Evolutionary conservation across 768 basidiomycete genomes (phyloP).

Genomic region (Cystofilobasidium capitatum): DNA sequence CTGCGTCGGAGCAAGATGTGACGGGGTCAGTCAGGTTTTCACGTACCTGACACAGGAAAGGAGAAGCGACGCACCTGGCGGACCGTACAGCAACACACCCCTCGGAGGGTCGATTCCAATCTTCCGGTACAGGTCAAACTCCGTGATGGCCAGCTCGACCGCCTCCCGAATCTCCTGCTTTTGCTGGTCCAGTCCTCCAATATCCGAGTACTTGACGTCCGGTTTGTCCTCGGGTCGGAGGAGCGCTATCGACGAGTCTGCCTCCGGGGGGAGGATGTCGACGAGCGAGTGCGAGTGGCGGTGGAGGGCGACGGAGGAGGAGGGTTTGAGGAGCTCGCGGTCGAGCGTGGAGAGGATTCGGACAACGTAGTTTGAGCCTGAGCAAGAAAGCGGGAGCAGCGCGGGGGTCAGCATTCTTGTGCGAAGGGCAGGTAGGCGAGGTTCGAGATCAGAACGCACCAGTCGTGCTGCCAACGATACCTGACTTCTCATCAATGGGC

Average conservation of each 20-base stretch:
- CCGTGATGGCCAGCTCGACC: slow-evolving; percentile 70
- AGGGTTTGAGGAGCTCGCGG: slow-evolving; percentile 92
- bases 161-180: slow-evolving; percentile 99
- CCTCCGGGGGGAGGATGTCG: slow-evolving; percentile 95
- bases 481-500: slow-evolving; percentile 93
- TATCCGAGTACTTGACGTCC: slow-evolving; percentile 83
- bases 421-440: neutral
- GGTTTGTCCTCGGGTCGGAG: slow-evolving; percentile 89
- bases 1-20: slow-evolving; percentile 41
- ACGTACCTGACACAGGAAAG: neutral
- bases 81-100: slow-evolving; percentile 91
- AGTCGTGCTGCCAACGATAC: slow-evolving; percentile 94
- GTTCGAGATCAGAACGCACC: slow-evolving; percentile 36
- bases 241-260: slow-evolving; percentile 94
- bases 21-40: neutral
- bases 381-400: no score
- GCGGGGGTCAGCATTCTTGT: no score
- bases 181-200: slow-evolving; percentile 94
- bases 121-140: slow-evolving; percentile 94
- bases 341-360: slow-evolving; percentile 94
- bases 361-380: slow-evolving; percentile 92
- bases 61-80: slow-evolving; percentile 58
- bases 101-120: slow-evolving; percentile 98
- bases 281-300: slow-evolving; percentile 97
- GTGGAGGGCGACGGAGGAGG: slow-evolving; percentile 94